Percentiles rank a stretch among this genome's conserved stretches.
These are phyloP conservation scores for Malania oleifera DNA, from an alignment of 164 flowering plant species.

Conservation along the genomic window DNA sequence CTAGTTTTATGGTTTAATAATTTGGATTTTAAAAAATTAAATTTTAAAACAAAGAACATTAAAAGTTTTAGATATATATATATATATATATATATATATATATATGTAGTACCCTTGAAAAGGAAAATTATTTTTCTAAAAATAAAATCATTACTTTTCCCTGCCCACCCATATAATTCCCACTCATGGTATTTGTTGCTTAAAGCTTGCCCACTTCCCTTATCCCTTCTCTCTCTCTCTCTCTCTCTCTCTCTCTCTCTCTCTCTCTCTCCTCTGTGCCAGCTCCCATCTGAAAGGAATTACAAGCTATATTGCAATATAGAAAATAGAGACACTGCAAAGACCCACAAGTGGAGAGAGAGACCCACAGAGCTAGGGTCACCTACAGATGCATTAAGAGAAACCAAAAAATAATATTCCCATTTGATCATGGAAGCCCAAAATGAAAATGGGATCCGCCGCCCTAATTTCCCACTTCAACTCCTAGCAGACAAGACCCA, in stretches of 20 bases:
- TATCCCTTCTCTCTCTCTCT: constrained; percentile 13
- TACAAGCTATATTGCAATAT: too few relatives aligned
- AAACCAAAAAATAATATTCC: constrained; percentile 4
- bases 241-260: constrained; percentile 20
- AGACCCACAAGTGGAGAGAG: constrained; percentile 8
- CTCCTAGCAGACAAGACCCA: too few relatives aligned
- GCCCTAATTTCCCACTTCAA: constrained; percentile 67
- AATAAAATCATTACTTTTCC: constrained; percentile 25
- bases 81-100: too few relatives aligned
- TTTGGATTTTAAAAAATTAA: neutral
- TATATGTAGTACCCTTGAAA: too few relatives aligned
- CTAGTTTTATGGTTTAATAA: too few relatives aligned
- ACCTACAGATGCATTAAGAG: constrained; percentile 18
- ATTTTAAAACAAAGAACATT: neutral
- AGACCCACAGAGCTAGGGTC: constrained; percentile 38
- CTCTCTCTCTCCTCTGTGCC: constrained; percentile 20
- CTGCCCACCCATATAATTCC: constrained; percentile 38
- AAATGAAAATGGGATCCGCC: constrained; percentile 35
- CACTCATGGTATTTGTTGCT: constrained; percentile 69
- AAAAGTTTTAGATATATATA: constrained; percentile 1
- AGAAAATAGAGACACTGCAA: too few relatives aligned
- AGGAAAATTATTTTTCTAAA: neutral
- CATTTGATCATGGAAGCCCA: constrained; percentile 45
- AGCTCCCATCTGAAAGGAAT: constrained; percentile 26
- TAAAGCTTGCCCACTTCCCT: constrained; percentile 38